phyloP scores from a whole-genome alignment of 805 yeast species.

The Ogataea salicorniae region DNA sequence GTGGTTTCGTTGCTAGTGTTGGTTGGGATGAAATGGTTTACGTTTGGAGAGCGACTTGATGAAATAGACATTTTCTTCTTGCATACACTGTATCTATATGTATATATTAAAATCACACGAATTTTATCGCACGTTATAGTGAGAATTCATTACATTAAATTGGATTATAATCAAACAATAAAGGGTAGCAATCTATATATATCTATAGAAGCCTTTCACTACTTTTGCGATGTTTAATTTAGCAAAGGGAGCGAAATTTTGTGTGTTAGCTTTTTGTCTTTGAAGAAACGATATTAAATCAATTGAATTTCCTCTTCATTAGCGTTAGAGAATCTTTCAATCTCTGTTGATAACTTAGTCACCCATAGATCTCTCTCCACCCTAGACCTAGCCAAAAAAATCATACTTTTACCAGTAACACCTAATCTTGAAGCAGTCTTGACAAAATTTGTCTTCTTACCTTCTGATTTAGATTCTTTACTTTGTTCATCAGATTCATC shows the following conservation, averaged over 20 bases:
- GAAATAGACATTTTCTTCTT: neutral
- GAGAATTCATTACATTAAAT: neutral
- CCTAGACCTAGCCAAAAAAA: constrained; percentile 76
- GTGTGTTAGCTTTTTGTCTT: no score
- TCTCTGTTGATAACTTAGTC: constrained; percentile 36
- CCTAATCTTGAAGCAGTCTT: constrained; percentile 53
- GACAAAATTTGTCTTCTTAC: constrained; percentile 29
- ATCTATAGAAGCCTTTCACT: neutral
- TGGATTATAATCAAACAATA: neutral
- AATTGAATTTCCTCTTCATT: constrained; percentile 18
- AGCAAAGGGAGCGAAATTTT: no score
- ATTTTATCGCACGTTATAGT: neutral
- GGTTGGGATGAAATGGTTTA: constrained; percentile 97
- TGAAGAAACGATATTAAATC: constrained; percentile 6
- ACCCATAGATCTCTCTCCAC: constrained; percentile 88
- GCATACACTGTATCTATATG: neutral
- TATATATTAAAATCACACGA: neutral
- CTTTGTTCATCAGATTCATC: neutral
- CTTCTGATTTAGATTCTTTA: neutral
- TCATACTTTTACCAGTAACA: constrained; percentile 59
- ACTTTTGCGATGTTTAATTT: no score
- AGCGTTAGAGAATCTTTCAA: constrained; percentile 34
- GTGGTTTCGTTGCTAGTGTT: constrained; percentile 89
- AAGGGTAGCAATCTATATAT: neutral
- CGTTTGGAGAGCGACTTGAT: constrained; percentile 67